A percentile compares a stretch with the other conserved stretches of the same genome.
Conservation (phyloP, 352 stramenopile genomes). For the Phytophthora crassamura region DNA sequence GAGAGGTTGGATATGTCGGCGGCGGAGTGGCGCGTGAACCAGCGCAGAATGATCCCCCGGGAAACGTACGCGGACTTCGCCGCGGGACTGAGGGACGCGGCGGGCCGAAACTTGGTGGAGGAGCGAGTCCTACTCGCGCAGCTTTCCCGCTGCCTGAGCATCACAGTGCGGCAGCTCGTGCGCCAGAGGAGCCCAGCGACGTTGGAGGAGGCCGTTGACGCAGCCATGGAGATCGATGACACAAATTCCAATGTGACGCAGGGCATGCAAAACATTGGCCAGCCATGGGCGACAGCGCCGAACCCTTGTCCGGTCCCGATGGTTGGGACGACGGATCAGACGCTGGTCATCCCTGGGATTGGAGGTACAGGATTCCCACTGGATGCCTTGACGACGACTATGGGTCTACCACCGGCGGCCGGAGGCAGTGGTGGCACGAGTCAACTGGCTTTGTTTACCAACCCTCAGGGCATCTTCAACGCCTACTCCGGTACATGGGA, state of each 20-base stretch:
- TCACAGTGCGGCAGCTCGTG: background rate
- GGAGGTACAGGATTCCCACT: too few species aligned
- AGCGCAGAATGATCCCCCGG: background rate
- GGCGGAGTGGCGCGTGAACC: constrained; percentile 7
- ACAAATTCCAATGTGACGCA: background rate
- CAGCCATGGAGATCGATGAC: background rate
- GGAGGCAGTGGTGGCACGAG: too few species aligned
- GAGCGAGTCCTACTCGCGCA: too few species aligned
- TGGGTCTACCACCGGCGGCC: too few species aligned
- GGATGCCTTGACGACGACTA: too few species aligned
- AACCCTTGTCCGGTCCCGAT: background rate
- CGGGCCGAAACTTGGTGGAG: background rate
- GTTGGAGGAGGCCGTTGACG: background rate
- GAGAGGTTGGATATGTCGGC: background rate
- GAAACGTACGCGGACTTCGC: constrained; percentile 7
- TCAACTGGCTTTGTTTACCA: too few species aligned
- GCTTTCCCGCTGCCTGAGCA: constrained; percentile 4
- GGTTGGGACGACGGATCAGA: background rate
- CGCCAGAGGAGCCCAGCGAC: background rate
- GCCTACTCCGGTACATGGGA: background rate
- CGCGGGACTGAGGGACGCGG: background rate
- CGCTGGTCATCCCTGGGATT: background rate
- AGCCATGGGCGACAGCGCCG: background rate
- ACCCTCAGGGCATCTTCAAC: background rate
- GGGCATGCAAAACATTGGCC: background rate